Conservation (phyloP, 2,329 filamentous ascomycete genomes). For the Aspergillus nomiae region DNA sequence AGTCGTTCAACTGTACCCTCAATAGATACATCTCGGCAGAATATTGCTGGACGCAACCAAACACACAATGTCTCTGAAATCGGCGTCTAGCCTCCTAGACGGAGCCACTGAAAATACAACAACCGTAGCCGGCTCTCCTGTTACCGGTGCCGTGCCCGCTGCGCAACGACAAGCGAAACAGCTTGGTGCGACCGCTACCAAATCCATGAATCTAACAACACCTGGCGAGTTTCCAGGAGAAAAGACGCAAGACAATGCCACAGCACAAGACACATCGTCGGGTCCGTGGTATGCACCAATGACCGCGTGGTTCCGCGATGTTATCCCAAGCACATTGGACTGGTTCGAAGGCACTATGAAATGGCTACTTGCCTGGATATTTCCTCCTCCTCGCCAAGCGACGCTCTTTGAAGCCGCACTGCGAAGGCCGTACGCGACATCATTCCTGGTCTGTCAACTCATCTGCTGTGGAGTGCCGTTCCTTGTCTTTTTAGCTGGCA, state of each 20-base stretch:
- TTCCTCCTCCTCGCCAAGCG: neutral
- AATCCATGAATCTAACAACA: neutral
- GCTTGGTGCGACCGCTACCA: neutral
- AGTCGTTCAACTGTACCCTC: too few species aligned
- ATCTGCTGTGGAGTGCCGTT: conserved; percentile 39
- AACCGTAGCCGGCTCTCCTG: neutral
- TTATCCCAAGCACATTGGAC: neutral
- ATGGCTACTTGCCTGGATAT: neutral
- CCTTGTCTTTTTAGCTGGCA: conserved; percentile 34
- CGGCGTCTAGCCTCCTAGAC: neutral
- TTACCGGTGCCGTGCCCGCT: neutral
- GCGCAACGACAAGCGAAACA: neutral
- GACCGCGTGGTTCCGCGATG: neutral
- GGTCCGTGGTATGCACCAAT: neutral
- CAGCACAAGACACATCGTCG: neutral
- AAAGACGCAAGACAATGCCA: neutral
- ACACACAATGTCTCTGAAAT: neutral
- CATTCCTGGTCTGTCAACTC: conserved; percentile 19
- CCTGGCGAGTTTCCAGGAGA: neutral
- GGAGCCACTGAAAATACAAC: neutral
- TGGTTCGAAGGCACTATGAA: neutral
- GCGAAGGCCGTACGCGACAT: neutral
- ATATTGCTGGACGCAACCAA: neutral
- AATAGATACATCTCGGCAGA: neutral
- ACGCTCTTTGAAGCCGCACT: neutral